Evolutionary conservation across 495 filamentous ascomycete species (phyloP), one percentile per base, ranked within the genome.

Genomic region (Entonaema liquescens): DNA sequence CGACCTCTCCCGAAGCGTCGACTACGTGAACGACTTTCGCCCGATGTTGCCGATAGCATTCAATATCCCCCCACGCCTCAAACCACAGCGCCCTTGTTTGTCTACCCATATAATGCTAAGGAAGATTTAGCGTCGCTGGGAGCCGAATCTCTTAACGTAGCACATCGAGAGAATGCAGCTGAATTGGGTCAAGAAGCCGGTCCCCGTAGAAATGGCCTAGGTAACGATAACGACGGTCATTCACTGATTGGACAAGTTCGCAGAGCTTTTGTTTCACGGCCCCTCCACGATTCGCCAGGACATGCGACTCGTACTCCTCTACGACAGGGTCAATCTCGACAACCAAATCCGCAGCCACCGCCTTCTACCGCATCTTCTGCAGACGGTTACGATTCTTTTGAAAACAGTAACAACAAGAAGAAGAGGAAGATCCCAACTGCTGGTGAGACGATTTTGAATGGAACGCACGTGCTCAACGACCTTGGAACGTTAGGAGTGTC

Each of bases 401-500:
- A 99, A 77, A 98, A 99, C 73, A 97, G 93, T 57, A 98, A 97
- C 77, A 98, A 99, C 78, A 99, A 99, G 80, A 99, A 98, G 83
- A 99, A 99, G 79, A 88, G 96, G 64, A 99, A 99, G 80, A 98
- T 98, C 29, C 96, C 96, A 4, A 92, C 92, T 0, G 90, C 92
- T n/a, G 91, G 90, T 3, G 90, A 88, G 57, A 81, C 87, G 4
- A 79, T 74, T 38, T 62, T 83, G 29, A 82, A 79, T 61, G 87
- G 86, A 12, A 82, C 82, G 53, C 90, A 93, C 62, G 66, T 79
- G 11, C 65, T 77, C n/a, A 80, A 73, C 58, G 84, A 85, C 52
- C 78, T 92, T 21, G 66, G 72, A 23, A 62, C 71, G 5, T 59
- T 75, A 26, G 71, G 74, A 59, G 69, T 75, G 7, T 50, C 64